phyloP scores from a whole-genome alignment of 345 rosid genomes.

The Dipteronia sinensis region DNA sequence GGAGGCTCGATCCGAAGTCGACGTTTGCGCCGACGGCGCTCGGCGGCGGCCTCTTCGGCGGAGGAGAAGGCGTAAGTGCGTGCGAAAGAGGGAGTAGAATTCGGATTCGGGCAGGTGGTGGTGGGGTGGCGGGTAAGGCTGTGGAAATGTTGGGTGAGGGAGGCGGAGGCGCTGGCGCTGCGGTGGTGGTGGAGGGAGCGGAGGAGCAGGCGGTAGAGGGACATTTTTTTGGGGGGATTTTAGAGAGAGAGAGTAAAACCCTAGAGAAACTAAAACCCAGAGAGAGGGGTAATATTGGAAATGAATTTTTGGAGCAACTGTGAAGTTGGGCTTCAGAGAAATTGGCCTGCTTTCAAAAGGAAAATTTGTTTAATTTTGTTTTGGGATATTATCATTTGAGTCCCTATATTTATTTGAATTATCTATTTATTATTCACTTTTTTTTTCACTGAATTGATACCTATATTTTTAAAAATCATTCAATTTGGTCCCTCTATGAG shows the following conservation, averaged over 20 bases:
- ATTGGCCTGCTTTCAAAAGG: no score
- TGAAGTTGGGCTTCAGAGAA: no score
- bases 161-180: conserved; percentile 17
- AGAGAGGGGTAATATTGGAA: neutral
- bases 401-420: no score
- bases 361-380: no score
- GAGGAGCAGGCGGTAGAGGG: conserved; percentile 55
- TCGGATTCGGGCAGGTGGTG: conserved; percentile 10
- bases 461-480: no score
- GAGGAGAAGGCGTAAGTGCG: conserved; percentile 76
- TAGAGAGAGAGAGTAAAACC: neutral
- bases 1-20: conserved; percentile 95
- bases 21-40: conserved; percentile 88
- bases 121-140: conserved; percentile 14
- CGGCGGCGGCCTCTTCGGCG: conserved; percentile 97
- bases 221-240: conserved; percentile 32
- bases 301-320: neutral
- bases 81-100: conserved; percentile 20
- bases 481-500: no score
- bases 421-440: no score
- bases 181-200: conserved; percentile 31
- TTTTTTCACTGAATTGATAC: no score
- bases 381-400: no score
- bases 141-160: conserved; percentile 32
- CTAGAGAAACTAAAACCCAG: conserved; percentile 8